phyloP scores from a whole-genome alignment of 192 early-diverging fungal species.

The Oehlia diaphana region DNA sequence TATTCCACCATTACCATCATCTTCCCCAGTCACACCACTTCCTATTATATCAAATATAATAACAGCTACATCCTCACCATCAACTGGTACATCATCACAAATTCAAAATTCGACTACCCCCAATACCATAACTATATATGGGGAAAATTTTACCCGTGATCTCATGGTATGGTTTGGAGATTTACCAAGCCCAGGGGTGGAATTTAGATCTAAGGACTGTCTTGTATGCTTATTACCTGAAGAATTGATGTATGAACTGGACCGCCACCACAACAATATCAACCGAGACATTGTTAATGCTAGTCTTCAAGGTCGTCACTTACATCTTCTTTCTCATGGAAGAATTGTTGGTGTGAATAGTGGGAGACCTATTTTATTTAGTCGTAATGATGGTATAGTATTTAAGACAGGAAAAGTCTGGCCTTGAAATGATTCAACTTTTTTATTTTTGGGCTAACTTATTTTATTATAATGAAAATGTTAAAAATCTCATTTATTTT shows the following conservation, averaged over 20 bases:
- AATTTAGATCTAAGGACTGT: conserved; percentile 50
- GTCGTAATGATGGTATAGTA: conserved; percentile 41
- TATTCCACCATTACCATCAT: conserved; percentile 22
- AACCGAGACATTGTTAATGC: conserved; percentile 12
- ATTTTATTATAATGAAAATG: too few relatives aligned
- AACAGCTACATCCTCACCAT: conserved; percentile 24
- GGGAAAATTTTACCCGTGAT: conserved; percentile 70
- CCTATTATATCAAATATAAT: conserved; percentile 8
- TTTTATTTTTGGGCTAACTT: too few relatives aligned
- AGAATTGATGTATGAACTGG: conserved; percentile 35
- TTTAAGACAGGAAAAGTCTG: conserved; percentile 39
- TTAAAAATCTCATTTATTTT: too few relatives aligned
- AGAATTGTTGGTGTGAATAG: not conserved
- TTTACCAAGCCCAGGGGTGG: conserved; percentile 48
- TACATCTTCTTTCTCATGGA: conserved; percentile 1
- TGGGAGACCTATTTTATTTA: conserved; percentile 35
- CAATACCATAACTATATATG: conserved; percentile 58
- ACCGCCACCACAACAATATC: conserved; percentile 31
- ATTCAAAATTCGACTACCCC: conserved; percentile 11
- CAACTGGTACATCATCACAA: conserved; percentile 18
- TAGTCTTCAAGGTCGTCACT: conserved; percentile 16
- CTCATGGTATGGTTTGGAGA: conserved; percentile 75
- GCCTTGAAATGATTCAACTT: conserved; percentile 18
- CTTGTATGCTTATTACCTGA: conserved; percentile 47
- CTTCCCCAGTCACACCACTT: conserved; percentile 24